These are phyloP conservation scores for Mycogone perniciosa DNA, from an alignment of 2,329 filamentous ascomycete species.

Conservation along the genomic window DNA sequence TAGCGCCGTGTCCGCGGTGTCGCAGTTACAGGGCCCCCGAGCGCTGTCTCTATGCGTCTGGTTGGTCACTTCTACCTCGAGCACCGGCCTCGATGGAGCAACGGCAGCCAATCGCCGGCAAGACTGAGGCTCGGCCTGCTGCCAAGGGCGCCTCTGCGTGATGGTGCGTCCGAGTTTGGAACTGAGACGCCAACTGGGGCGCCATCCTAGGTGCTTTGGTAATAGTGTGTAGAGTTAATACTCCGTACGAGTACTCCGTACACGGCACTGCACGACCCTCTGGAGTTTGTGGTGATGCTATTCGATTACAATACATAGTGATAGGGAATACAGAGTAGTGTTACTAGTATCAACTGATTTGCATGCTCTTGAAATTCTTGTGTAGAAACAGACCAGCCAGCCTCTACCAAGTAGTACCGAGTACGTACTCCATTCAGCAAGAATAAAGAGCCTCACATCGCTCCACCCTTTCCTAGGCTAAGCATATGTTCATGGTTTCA, in stretches of 20 bases:
- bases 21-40: not conserved
- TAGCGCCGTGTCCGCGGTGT: not conserved
- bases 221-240: too few relatives aligned
- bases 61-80: not conserved
- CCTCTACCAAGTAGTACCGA: too few relatives aligned
- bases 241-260: too few relatives aligned
- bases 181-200: not conserved
- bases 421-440: too few relatives aligned
- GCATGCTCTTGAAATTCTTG: not conserved
- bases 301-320: too few relatives aligned
- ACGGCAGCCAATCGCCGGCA: not conserved
- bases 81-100: not conserved
- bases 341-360: too few relatives aligned
- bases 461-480: not conserved
- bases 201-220: too few relatives aligned
- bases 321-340: too few relatives aligned
- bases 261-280: too few relatives aligned
- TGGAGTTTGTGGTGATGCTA: too few relatives aligned
- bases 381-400: too few relatives aligned
- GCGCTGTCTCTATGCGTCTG: not conserved
- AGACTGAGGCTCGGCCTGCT: not conserved
- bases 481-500: conserved; percentile 1
- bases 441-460: not conserved
- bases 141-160: not conserved
- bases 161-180: not conserved